Evolutionary conservation across 352 stramenopile genomes (phyloP).

Genomic region (Phytophthora crassamura): DNA sequence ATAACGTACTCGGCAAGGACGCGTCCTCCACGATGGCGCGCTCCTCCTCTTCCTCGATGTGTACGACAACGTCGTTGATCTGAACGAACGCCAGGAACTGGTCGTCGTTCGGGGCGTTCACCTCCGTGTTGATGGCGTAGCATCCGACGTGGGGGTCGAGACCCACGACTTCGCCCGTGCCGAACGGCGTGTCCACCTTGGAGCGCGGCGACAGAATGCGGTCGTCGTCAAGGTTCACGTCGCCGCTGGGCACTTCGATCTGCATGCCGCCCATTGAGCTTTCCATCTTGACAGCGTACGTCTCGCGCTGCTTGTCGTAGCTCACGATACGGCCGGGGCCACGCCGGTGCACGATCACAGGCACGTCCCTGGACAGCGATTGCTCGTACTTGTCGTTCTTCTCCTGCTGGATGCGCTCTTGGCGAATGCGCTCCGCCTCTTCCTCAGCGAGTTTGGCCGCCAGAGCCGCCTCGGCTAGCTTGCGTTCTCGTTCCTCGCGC

Average conservation of each 20-base stretch:
- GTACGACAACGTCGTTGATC: slow-evolving; percentile 73
- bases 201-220: slow-evolving; percentile 87
- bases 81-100: slow-evolving; percentile 88
- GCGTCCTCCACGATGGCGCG: slow-evolving; percentile 84
- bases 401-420: slow-evolving; percentile 63
- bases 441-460: slow-evolving; percentile 48
- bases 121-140: slow-evolving; percentile 88
- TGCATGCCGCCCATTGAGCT: slow-evolving; percentile 67
- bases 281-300: slow-evolving; percentile 78
- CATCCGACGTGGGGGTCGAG: slow-evolving; percentile 89
- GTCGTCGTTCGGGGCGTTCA: slow-evolving; percentile 76
- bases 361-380: slow-evolving; percentile 86
- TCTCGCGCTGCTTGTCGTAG: slow-evolving; percentile 85
- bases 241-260: slow-evolving; percentile 72
- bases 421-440: slow-evolving; percentile 56
- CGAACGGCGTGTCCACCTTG: slow-evolving; percentile 87
- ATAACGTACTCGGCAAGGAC: slow-evolving; percentile 74
- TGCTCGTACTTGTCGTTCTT: slow-evolving; percentile 88
- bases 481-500: slow-evolving; percentile 51
- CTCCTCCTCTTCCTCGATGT: slow-evolving; percentile 80
- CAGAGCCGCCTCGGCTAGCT: slow-evolving; percentile 48
- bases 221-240: slow-evolving; percentile 85
- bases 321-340: slow-evolving; percentile 73
- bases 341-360: slow-evolving; percentile 79
- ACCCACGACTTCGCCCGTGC: slow-evolving; percentile 80